A percentile compares a stretch with the other conserved stretches of the same genome.
Conservation (phyloP, 371 early-diverging fungal species). For the Mortierella polycephala region DNA sequence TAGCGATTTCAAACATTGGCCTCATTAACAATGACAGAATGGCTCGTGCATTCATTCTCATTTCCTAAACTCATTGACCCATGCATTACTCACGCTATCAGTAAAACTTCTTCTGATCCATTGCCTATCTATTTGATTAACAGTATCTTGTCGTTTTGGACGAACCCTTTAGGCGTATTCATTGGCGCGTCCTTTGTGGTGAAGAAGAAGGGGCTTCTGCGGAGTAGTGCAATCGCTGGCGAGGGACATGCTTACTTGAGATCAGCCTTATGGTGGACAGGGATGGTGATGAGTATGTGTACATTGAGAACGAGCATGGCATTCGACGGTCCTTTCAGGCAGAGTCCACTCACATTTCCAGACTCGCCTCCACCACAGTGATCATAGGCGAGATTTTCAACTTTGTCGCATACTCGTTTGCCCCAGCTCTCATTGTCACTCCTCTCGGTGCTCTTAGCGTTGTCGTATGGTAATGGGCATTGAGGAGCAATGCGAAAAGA, state of each 20-base stretch:
- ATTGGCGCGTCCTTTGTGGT: constrained; percentile 93
- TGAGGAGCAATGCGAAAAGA: too few species aligned
- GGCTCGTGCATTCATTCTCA: too few species aligned
- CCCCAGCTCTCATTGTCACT: constrained; percentile 94
- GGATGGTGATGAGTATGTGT: constrained; percentile 81
- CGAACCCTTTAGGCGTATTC: constrained; percentile 68
- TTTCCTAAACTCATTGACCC: too few species aligned
- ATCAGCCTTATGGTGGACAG: constrained; percentile 94
- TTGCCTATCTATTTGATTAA: neutral
- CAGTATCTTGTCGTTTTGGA: constrained; percentile 11
- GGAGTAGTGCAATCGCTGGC: constrained; percentile 78
- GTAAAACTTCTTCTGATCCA: too few species aligned
- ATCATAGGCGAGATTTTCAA: constrained; percentile 91
- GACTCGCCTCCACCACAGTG: constrained; percentile 55
- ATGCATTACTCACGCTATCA: too few species aligned
- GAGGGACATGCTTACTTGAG: constrained; percentile 87
- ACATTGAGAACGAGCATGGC: too few species aligned
- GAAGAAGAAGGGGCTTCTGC: constrained; percentile 92
- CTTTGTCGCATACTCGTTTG: constrained; percentile 95
- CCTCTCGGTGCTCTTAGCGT: constrained; percentile 96
- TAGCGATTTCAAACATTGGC: too few species aligned
- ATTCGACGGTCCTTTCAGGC: too few species aligned
- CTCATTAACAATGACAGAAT: too few species aligned
- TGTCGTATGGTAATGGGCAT: constrained; percentile 63
- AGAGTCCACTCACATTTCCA: too few species aligned